A percentile compares a stretch with the other conserved stretches of the same genome.
Evolutionary conservation across 139 green algal genomes (phyloP).

Genomic region (Chlamydomonas sphaeroides): DNA sequence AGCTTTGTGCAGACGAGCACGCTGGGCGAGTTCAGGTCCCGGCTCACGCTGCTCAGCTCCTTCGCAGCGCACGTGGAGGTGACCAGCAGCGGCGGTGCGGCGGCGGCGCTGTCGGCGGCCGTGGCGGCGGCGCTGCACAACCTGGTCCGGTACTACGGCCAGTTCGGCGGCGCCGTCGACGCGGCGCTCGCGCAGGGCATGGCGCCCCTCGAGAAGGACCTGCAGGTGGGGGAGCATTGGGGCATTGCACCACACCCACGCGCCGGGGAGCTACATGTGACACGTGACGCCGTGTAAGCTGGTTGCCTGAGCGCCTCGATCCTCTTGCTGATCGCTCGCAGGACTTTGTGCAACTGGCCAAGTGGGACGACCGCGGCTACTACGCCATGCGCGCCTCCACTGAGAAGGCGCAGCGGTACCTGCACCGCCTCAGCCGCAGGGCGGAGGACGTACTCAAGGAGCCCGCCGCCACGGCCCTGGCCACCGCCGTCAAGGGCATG

Average conservation of each 20-base stretch:
- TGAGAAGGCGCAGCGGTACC: conserved; percentile 90
- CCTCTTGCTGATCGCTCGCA: conserved; percentile 13
- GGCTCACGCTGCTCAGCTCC: conserved; percentile 81
- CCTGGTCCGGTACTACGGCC: conserved; percentile 83
- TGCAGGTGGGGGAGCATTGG: conserved; percentile 59
- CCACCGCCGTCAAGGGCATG: conserved; percentile 43
- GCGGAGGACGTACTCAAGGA: conserved; percentile 66
- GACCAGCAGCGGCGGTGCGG: not conserved
- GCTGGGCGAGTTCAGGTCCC: conserved; percentile 84
- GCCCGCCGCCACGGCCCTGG: conserved; percentile 65
- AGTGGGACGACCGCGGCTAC: conserved; percentile 97
- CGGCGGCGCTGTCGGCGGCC: conserved; percentile 7
- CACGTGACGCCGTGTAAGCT: too few species aligned
- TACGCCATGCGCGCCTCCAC: conserved; percentile 82
- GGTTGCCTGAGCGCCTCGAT: too few species aligned
- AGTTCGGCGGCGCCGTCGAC: conserved; percentile 77
- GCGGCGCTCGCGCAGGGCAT: conserved; percentile 64
- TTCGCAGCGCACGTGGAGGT: conserved; percentile 67
- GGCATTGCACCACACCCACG: too few species aligned
- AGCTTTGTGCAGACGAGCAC: conserved; percentile 91
- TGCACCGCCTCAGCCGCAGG: conserved; percentile 76
- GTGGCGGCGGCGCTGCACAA: conserved; percentile 76
- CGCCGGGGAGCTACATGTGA: too few species aligned
- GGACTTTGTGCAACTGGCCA: conserved; percentile 95
- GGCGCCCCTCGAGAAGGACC: conserved; percentile 82